Conservation (phyloP, 2,329 filamentous ascomycete species). For the Phialemoniopsis sp. region DNA sequence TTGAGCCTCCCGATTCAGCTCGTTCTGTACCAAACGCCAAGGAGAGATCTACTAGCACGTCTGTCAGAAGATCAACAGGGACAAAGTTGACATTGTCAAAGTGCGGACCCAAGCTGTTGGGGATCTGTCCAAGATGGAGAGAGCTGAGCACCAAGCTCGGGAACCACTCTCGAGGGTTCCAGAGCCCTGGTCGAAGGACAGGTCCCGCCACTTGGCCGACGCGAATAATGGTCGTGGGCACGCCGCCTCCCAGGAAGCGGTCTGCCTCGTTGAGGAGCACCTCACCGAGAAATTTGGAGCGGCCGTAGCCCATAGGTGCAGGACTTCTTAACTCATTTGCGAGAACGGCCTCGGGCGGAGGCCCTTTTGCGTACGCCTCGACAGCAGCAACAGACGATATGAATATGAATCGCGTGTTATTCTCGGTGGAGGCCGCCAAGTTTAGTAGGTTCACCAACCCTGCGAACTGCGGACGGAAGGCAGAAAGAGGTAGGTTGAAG, state of each 20-base stretch:
- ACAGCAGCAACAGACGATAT: conserved; percentile 37
- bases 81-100: no score
- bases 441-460: conserved; percentile 39
- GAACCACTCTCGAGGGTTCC: conserved; percentile 56
- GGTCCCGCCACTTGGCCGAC: conserved; percentile 45
- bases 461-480: conserved; percentile 41
- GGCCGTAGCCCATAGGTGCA: conserved; percentile 32
- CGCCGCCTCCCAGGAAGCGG: conserved; percentile 19
- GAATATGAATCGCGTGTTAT: conserved; percentile 35
- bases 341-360: conserved; percentile 35
- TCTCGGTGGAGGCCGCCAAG: conserved; percentile 20
- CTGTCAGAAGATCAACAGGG: no score
- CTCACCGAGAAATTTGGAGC: conserved; percentile 35
- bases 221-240: conserved; percentile 34
- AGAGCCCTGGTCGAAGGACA: conserved; percentile 32
- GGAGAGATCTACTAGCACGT: no score
- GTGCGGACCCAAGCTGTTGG: conserved; percentile 32
- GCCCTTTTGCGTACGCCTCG: conserved; percentile 16
- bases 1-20: no score
- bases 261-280: conserved; percentile 37
- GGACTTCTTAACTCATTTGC: conserved; percentile 30
- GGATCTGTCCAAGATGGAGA: conserved; percentile 40
- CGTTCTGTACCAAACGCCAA: no score
- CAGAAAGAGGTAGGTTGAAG: conserved; percentile 44
- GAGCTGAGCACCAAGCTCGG: conserved; percentile 46